These are phyloP conservation scores for Russula compacta DNA, from an alignment of 768 basidiomycete genomes.

Conservation along the genomic window DNA sequence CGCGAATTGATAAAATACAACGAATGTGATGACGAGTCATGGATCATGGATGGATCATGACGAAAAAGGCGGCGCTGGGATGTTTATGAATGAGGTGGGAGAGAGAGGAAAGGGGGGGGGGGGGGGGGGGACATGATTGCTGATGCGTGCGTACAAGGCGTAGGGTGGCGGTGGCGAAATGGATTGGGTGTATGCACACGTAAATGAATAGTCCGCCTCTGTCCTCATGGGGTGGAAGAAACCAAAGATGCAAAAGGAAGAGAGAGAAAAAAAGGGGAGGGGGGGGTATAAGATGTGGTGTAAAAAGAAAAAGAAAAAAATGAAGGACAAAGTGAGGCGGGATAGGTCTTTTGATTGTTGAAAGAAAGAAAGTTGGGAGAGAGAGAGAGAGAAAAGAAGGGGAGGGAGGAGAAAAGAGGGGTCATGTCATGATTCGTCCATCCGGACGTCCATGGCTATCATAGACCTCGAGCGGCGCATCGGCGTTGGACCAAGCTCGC, in stretches of 20 bases:
- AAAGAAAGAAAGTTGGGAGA: neutral
- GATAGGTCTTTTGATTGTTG: neutral
- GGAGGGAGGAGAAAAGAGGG: neutral
- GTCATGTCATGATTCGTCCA: constrained; percentile 19
- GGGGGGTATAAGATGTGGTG: neutral
- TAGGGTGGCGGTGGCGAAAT: neutral
- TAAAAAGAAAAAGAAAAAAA: neutral
- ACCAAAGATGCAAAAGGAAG: neutral
- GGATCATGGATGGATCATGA: neutral
- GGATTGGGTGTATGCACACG: neutral
- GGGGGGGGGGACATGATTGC: neutral
- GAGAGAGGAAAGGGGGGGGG: neutral
- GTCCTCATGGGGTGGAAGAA: neutral
- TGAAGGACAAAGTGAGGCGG: neutral
- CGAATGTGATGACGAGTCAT: neutral
- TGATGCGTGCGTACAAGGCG: neutral
- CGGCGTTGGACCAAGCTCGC: constrained; percentile 21
- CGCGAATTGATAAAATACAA: constrained; percentile 5
- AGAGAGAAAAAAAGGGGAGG: neutral
- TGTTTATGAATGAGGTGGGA: neutral
- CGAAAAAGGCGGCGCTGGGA: neutral
- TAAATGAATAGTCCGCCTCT: neutral
- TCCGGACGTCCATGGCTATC: neutral
- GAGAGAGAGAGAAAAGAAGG: too few species aligned
- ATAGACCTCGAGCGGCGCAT: neutral